phyloP scores from a whole-genome alignment of 306 rosid genomes.

The Cicer arietinum region DNA sequence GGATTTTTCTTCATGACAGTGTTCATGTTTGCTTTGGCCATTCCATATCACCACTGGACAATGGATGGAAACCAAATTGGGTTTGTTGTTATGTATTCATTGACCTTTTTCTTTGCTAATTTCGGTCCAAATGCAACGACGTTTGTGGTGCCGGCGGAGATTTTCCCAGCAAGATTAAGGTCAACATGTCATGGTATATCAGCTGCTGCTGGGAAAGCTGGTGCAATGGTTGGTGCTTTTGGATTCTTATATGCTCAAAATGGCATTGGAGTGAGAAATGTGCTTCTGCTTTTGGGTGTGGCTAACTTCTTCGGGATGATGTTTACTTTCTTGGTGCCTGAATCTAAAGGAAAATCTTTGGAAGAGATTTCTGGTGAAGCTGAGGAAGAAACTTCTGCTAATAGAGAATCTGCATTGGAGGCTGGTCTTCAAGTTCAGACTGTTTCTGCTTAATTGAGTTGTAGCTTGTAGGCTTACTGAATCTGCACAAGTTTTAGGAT shows the following conservation, averaged over 20 bases:
- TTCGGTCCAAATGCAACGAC: constrained; percentile 92
- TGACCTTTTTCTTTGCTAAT: constrained; percentile 92
- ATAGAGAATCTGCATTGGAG: constrained; percentile 40
- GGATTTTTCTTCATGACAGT: constrained; percentile 92
- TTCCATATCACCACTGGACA: constrained; percentile 93
- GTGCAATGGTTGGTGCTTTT: constrained; percentile 86
- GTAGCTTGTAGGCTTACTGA: neutral
- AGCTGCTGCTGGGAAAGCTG: constrained; percentile 89
- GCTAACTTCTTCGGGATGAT: constrained; percentile 63
- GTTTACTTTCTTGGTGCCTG: constrained; percentile 85
- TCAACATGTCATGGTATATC: constrained; percentile 94
- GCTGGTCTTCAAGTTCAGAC: constrained; percentile 40
- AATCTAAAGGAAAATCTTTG: constrained; percentile 78
- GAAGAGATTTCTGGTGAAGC: constrained; percentile 85
- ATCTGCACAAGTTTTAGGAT: too few relatives aligned
- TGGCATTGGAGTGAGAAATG: constrained; percentile 61
- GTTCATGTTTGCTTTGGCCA: constrained; percentile 86
- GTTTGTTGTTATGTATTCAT: constrained; percentile 75
- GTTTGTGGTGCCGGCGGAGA: constrained; percentile 89
- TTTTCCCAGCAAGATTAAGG: constrained; percentile 81
- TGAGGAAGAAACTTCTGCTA: constrained; percentile 46
- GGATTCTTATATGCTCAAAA: constrained; percentile 72
- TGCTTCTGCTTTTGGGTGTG: constrained; percentile 65
- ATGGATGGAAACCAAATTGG: constrained; percentile 62
- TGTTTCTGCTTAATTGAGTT: constrained; percentile 35